phyloP scores from a whole-genome alignment of 2,329 filamentous ascomycete genomes.

The Pezicula carpinea region DNA sequence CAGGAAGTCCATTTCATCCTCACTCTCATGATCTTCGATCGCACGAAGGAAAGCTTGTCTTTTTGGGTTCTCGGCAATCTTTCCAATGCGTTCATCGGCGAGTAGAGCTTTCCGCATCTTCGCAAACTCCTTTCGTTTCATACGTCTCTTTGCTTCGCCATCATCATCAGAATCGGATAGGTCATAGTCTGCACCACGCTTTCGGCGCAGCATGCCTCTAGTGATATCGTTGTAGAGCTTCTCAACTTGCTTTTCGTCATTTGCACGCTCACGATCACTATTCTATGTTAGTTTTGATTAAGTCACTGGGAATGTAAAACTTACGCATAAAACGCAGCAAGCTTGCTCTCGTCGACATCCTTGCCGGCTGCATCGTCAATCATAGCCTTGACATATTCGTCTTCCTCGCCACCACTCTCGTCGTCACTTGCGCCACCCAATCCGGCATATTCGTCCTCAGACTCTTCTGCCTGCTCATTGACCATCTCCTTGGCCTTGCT shows the following conservation, averaged over 20 bases:
- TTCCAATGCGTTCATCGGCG: constrained; percentile 82
- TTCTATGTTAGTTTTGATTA: constrained; percentile 8
- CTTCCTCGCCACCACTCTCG: constrained; percentile 70
- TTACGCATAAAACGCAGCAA: constrained; percentile 87
- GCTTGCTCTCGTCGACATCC: constrained; percentile 70
- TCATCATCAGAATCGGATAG: constrained; percentile 90
- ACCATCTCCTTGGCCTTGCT: constrained; percentile 84
- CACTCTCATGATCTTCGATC: constrained; percentile 75
- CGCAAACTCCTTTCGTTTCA: constrained; percentile 83
- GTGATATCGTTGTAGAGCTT: constrained; percentile 92
- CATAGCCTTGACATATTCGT: constrained; percentile 75
- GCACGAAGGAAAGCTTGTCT: constrained; percentile 86
- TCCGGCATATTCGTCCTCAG: constrained; percentile 95
- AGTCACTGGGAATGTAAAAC: constrained; percentile 34
- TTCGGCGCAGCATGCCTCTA: constrained; percentile 79
- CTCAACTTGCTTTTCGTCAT: constrained; percentile 82
- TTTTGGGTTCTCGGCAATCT: constrained; percentile 84
- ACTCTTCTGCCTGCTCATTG: constrained; percentile 92
- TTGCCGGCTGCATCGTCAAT: constrained; percentile 81
- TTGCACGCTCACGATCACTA: constrained; percentile 72
- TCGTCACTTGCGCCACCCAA: constrained; percentile 88
- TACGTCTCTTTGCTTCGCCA: constrained; percentile 68
- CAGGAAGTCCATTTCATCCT: constrained; percentile 74
- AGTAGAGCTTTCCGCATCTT: constrained; percentile 88
- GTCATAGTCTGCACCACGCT: constrained; percentile 75